phyloP scores from a whole-genome alignment of 805 yeast genomes.

The Crinitomyces ghanaensis region DNA sequence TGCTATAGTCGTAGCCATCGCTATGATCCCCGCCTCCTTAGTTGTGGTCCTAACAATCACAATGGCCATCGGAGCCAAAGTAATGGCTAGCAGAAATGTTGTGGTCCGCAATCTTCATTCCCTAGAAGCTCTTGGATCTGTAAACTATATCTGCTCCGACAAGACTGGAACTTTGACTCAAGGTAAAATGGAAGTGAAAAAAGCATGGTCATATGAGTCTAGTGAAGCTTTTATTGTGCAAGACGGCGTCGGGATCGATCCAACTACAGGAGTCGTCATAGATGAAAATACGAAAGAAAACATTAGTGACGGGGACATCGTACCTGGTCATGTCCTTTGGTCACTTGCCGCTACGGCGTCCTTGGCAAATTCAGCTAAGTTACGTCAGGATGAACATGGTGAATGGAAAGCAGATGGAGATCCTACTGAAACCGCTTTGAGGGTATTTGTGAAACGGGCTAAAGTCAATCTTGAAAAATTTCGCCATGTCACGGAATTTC shows the following conservation, averaged over 20 bases:
- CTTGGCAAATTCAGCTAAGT: constrained; percentile 67
- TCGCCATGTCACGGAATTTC: constrained; percentile 50
- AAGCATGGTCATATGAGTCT: constrained; percentile 23
- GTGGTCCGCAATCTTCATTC: constrained; percentile 70
- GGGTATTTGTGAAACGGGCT: constrained; percentile 48
- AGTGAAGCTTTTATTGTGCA: constrained; percentile 24
- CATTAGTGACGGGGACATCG: background rate
- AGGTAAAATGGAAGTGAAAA: constrained; percentile 49
- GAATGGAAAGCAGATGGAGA: constrained; percentile 78
- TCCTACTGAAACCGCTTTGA: constrained; percentile 83
- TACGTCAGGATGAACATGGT: constrained; percentile 35
- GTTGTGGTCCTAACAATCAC: constrained; percentile 77
- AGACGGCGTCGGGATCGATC: background rate
- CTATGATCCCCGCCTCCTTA: constrained; percentile 74
- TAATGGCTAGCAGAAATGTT: constrained; percentile 57
- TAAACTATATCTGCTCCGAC: constrained; percentile 71
- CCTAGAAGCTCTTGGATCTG: constrained; percentile 67
- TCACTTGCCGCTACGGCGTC: constrained; percentile 58
- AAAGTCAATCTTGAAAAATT: constrained; percentile 27
- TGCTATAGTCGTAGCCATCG: constrained; percentile 74
- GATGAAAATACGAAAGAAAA: background rate
- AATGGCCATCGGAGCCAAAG: constrained; percentile 73
- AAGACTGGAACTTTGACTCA: constrained; percentile 76
- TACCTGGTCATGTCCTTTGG: too few relatives aligned
- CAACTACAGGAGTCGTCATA: background rate